Conservation (phyloP, 768 basidiomycete genomes). For the Inosperma sp. region DNA sequence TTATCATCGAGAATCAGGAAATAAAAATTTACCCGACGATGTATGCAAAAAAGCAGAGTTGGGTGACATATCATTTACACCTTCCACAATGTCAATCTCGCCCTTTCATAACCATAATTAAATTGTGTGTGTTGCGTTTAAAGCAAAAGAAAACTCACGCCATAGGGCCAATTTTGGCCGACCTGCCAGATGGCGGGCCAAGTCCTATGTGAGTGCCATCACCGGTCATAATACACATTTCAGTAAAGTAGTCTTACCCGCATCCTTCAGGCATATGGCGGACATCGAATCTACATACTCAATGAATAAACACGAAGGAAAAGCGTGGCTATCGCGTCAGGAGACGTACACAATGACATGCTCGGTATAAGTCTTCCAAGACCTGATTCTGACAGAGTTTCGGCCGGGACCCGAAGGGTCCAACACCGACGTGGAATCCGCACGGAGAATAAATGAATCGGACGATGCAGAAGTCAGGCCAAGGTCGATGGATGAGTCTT, state of each 20-base stretch:
- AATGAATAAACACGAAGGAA: background rate
- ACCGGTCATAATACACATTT: background rate
- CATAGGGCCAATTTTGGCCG: constrained; percentile 43
- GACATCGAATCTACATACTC: constrained; percentile 27
- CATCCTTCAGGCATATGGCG: constrained; percentile 33
- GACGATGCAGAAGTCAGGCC: constrained; percentile 46
- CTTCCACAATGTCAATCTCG: constrained; percentile 36
- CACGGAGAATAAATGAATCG: constrained; percentile 43
- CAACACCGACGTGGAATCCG: constrained; percentile 40
- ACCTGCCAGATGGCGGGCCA: constrained; percentile 54
- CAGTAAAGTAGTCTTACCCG: constrained; percentile 19
- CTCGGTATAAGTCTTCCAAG: constrained; percentile 46
- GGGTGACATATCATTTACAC: constrained; percentile 33
- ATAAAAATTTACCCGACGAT: constrained; percentile 37
- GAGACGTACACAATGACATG: constrained; percentile 46
- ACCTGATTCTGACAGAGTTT: constrained; percentile 47
- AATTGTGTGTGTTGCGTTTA: background rate
- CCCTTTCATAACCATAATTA: constrained; percentile 30
- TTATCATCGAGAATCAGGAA: constrained; percentile 42
- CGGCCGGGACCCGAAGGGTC: constrained; percentile 42
- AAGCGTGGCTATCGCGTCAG: no score
- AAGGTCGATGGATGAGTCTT: constrained; percentile 31
- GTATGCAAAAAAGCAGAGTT: constrained; percentile 33
- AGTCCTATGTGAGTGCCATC: constrained; percentile 21
- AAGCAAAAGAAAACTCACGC: constrained; percentile 19